Base-by-base conservation (phyloP, 2,329 filamentous ascomycete species). In the Colletotrichum ledebouriae region DNA sequence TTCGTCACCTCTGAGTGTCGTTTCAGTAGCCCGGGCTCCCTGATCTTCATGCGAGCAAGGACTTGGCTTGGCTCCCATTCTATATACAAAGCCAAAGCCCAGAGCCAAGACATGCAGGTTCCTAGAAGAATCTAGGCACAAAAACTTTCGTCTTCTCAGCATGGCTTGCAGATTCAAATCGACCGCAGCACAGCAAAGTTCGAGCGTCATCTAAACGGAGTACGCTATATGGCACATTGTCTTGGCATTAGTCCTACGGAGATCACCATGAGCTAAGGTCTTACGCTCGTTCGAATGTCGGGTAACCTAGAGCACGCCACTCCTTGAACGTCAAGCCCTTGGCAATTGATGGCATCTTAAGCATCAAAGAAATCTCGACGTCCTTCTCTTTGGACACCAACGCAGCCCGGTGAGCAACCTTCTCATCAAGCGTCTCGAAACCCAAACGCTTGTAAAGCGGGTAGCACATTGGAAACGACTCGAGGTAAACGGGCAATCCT, bases 361-460 rank as follows among this genome's bases (percentile, higher is more conserved):
- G 77, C 80, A 82, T 82, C n/a, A 82, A 73, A 2, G 80, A 80
- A 34, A 81, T 77, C 53, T 77, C 75, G 10, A 83, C 74, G 47
- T 81, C 80, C 44, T 72, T 65, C 9, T 78, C 75, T 4, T 76
- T 76, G 4, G 76, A 76, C 57, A 82, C 70, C 3, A 78, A 67
- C 12, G 75, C 75, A 22, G 75, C 74, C 56, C 76, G 77, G 73
- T 83, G 81, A 9, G 82, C 76, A 20, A 82, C 73, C 20, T 76
- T 79, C 53, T 81, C 77, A 3, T 78, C 75, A 6, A 84, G 72
- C 62, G 75, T 73, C 55, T 76, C 74, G 69, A 84, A 85, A 3
- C 83, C 83, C 70, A 82, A 76, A 62, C 80, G 84, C 63, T 79
- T 75, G 72, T 86, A 86, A 20, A 86, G 74, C 2, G 73, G 74